These are phyloP conservation scores for Trichoderma brevicompactum DNA, from an alignment of 2,329 filamentous ascomycete genomes.

Conservation along the genomic window DNA sequence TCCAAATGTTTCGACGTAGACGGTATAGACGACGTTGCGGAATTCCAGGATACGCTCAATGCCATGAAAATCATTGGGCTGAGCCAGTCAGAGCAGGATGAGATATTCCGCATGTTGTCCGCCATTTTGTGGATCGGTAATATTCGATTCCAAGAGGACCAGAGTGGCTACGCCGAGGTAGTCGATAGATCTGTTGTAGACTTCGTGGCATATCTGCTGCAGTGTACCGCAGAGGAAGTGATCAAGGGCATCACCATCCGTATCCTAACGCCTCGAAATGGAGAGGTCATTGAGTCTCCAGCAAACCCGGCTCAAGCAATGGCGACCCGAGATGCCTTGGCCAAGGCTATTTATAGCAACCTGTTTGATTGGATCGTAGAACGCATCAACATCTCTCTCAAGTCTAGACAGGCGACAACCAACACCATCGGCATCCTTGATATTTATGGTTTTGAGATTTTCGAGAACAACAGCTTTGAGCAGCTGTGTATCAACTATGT, in stretches of 20 bases:
- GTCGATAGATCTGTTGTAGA: slow-evolving; percentile 89
- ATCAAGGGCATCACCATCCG: slow-evolving; percentile 88
- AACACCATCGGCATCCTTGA: slow-evolving; percentile 96
- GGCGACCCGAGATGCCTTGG: slow-evolving; percentile 85
- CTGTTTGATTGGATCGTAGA: slow-evolving; percentile 98
- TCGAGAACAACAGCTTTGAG: slow-evolving; percentile 98
- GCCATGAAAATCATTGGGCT: slow-evolving; percentile 96
- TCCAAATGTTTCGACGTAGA: slow-evolving; percentile 95
- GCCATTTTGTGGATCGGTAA: slow-evolving; percentile 95
- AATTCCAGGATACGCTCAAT: slow-evolving; percentile 87
- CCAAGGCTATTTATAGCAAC: slow-evolving; percentile 97
- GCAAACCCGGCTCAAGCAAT: slow-evolving; percentile 85
- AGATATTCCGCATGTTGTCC: slow-evolving; percentile 94
- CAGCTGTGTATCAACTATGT: slow-evolving; percentile 99
- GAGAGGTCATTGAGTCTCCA: slow-evolving; percentile 72
- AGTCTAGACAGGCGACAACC: slow-evolving; percentile 72
- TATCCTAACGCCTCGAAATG: slow-evolving; percentile 72
- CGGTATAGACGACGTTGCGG: slow-evolving; percentile 88
- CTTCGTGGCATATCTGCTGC: slow-evolving; percentile 90
- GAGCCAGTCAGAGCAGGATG: slow-evolving; percentile 84
- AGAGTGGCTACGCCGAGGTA: slow-evolving; percentile 85
- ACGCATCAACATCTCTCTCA: slow-evolving; percentile 85
- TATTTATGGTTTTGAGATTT: slow-evolving; percentile 99
- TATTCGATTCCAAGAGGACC: slow-evolving; percentile 86
- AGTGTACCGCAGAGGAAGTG: slow-evolving; percentile 79